Evolutionary conservation across 306 rosid genomes (phyloP).

Genomic region (Corylus americana): DNA sequence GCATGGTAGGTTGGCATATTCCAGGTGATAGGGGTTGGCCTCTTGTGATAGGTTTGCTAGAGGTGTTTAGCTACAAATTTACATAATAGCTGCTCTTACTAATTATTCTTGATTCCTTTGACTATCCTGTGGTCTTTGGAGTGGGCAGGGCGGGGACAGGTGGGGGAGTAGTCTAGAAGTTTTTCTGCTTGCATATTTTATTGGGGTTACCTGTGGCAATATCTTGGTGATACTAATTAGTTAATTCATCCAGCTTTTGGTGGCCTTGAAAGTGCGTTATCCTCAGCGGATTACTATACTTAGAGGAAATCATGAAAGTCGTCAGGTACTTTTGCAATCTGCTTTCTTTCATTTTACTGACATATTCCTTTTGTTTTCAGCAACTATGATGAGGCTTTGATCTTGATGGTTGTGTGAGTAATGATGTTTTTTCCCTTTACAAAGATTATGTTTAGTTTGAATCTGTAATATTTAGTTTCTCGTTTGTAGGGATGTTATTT

Average conservation of each 20-base stretch:
- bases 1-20: not conserved
- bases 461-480: not conserved
- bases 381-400: not conserved
- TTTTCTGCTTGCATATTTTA: slow-evolving; percentile 21
- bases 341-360: slow-evolving; percentile 13
- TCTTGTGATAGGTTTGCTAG: not conserved
- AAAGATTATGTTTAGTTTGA: not conserved
- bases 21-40: slow-evolving; percentile 1
- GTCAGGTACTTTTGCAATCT: slow-evolving; percentile 65
- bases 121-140: not conserved
- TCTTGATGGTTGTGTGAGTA: not conserved
- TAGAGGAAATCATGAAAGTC: slow-evolving; percentile 99
- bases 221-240: slow-evolving; percentile 28
- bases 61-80: not conserved
- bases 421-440: not conserved
- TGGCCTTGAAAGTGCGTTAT: slow-evolving; percentile 91
- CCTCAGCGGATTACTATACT: slow-evolving; percentile 97
- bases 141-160: too few relatives aligned
- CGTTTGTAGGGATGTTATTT: not conserved
- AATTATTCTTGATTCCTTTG: not conserved
- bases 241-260: slow-evolving; percentile 73
- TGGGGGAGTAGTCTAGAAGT: slow-evolving; percentile 16
- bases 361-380: not conserved
- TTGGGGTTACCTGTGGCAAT: slow-evolving; percentile 5
- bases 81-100: not conserved